Evolutionary conservation across 305 asterid species (phyloP), one percentile per base, ranked within the genome.

Genomic region (Plantago lanceolata): DNA sequence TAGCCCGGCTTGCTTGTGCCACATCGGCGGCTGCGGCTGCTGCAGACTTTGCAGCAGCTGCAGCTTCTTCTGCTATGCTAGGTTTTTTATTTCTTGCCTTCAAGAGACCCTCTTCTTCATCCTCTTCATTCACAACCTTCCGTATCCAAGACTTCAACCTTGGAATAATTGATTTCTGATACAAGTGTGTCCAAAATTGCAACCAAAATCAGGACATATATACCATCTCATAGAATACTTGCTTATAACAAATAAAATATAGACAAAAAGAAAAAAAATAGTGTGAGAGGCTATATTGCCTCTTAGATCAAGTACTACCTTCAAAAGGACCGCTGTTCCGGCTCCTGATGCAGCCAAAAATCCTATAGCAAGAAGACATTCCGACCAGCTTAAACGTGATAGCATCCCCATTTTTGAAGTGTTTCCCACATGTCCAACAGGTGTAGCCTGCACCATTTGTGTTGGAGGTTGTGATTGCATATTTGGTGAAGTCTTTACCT

Each of bases 11-110:
- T 58, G 90, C 85, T 48, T 83, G 94, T 31, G 99, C 99, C 6
- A 89, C 96, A 67, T 93, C 96, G 15, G 96, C 82, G 20, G 97
- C 97, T 51, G 99, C 99, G 0, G 87, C 79, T 0, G 99, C 99
- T 0, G 97, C 99, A 5, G 96, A 74, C 81, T 89, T 89, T 59
- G 97, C 97, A 73, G 99, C 94, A 61, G 79, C 83, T 11, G 89
- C 81, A 72, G 95, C 88, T 77, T 93, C 97, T 80, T 87, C 95
- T 50, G 83, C 96, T 59, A 82, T 58, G 77, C 71, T 87, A 51
- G 88, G 92, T 75, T 76, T 89, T 40, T 75, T 61, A 44, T 59
- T 51, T 19, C 52, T 49, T 73, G 75, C 73, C 76, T 68, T 74
- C 28, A 63, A 54, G 48, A 24, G 71, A 60, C 63, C 77, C 73